Percentiles rank a stretch among this genome's conserved stretches.
Conservation (phyloP, 192 early-diverging fungal species). For the Entomortierella parvispora region DNA sequence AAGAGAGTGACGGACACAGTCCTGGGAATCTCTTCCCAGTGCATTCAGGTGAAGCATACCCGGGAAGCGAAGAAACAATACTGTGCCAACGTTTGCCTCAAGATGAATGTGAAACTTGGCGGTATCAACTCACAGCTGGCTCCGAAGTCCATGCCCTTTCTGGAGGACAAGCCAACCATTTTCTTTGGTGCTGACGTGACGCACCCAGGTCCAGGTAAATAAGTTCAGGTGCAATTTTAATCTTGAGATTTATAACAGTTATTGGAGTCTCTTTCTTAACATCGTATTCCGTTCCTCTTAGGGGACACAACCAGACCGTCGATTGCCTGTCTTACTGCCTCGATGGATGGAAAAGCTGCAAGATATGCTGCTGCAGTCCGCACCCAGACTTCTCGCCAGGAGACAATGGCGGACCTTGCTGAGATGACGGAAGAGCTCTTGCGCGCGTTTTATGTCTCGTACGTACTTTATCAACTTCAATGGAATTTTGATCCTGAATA, state of each 20-base stretch:
- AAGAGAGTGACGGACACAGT: conserved; percentile 92
- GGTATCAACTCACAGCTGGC: conserved; percentile 81
- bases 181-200: conserved; percentile 93
- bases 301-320: conserved; percentile 1
- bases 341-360: conserved; percentile 63
- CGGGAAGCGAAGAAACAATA: conserved; percentile 81
- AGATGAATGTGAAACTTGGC: conserved; percentile 95
- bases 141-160: conserved; percentile 66
- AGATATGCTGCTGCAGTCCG: conserved; percentile 66
- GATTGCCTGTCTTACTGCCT: conserved; percentile 48
- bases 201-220: conserved; percentile 77
- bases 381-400: conserved; percentile 68
- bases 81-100: conserved; percentile 92
- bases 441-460: conserved; percentile 61
- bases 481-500: not conserved
- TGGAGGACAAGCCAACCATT: conserved; percentile 75
- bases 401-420: conserved; percentile 71
- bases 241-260: not conserved
- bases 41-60: conserved; percentile 85
- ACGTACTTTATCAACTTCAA: not conserved
- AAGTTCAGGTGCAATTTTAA: not conserved
- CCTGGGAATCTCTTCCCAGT: conserved; percentile 90
- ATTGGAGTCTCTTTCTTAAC: not conserved
- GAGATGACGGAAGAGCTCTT: conserved; percentile 72
- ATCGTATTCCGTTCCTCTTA: too few relatives aligned